A percentile compares a stretch with the other conserved stretches of the same genome.
Conservation (phyloP, 2,329 filamentous ascomycete genomes). For the Colletotrichum acutatum region DNA sequence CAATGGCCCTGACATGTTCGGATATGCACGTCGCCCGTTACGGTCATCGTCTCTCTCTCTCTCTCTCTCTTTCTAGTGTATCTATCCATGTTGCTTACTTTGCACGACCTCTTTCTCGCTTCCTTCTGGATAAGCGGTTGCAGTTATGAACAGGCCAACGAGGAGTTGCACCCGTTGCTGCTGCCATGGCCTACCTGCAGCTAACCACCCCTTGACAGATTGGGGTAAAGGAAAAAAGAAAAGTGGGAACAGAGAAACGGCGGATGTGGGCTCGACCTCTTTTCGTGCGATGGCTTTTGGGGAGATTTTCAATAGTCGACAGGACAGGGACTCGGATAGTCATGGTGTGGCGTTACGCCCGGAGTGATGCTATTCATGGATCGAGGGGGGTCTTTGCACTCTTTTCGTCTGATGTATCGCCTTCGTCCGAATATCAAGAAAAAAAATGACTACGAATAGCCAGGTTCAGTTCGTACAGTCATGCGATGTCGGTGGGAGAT, state of each 20-base stretch:
- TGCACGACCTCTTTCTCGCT: too few relatives aligned
- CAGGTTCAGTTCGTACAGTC: not conserved
- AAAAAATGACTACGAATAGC: not conserved
- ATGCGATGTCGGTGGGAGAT: not conserved
- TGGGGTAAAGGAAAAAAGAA: not conserved
- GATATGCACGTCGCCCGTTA: slow-evolving; percentile 28
- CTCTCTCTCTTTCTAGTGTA: not conserved
- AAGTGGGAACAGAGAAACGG: not conserved
- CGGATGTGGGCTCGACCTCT: not conserved
- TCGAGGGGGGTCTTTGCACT: not conserved
- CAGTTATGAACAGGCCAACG: slow-evolving; percentile 1
- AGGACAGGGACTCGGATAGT: not conserved
- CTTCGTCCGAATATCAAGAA: not conserved
- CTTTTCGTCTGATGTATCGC: not conserved
- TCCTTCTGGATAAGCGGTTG: not conserved
- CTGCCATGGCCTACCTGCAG: not conserved
- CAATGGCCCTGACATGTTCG: slow-evolving; percentile 27
- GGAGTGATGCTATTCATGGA: slow-evolving; percentile 18
- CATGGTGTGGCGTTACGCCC: slow-evolving; percentile 25
- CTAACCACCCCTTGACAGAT: slow-evolving; percentile 1
- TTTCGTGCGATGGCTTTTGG: not conserved
- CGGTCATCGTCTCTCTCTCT: not conserved
- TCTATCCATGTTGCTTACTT: not conserved
- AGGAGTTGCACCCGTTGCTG: not conserved
- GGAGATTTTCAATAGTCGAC: not conserved